Base-by-base conservation (phyloP, 1,139 yeast species). In the Zygoascus meyerae region DNA sequence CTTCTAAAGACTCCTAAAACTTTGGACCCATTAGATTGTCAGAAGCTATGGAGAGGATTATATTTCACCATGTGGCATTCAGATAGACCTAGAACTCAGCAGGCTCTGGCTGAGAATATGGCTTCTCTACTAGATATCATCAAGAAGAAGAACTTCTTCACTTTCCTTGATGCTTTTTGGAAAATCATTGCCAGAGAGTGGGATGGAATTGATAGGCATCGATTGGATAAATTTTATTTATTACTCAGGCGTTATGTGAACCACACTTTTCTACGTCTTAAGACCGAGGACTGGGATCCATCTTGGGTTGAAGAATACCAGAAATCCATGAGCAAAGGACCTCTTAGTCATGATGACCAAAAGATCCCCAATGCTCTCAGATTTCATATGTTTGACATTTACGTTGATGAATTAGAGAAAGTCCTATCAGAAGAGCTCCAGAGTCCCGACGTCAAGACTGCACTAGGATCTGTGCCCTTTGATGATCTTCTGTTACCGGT, bases 11-110 rank as follows among this genome's bases (percentile, higher is more conserved):
- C 71, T 11, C 62, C 64, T 40, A 69, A 64, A 44, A 59, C 63
- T 12, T 59, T 77, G 17, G 71, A 75, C 18, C 67, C 70, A 41
- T 52, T 73, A 15, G 95, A 90, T 52, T 73, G 81, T 56, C 84
- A 84, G 56, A 89, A 90, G 64, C 71, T 92, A 50, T 92, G 97
- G 97, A 87, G 86, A 66, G 98, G 97, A 8, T 73, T 92, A 43
- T 92, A 83, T 66, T 92, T 74, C 64, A 62, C 81, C 28, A 86
- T 92, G 95, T 92, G 98, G 98, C 87, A 84, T 67, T 79, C 95
- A 62, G 98, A 92, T 66, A 78, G 94, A 59, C 95, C 96, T 29
- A 74, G 83, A 56, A 94, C 95, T 28, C 98, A 92, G 67, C 95
- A 89, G 64, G 71, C 82, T 50, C 71, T 92, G 40, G 95, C 96